A percentile compares a stretch with the other conserved stretches of the same genome.
These are phyloP conservation scores for Gossypium lobatum DNA, from an alignment of 441 rosid genomes.

Conservation along the genomic window DNA sequence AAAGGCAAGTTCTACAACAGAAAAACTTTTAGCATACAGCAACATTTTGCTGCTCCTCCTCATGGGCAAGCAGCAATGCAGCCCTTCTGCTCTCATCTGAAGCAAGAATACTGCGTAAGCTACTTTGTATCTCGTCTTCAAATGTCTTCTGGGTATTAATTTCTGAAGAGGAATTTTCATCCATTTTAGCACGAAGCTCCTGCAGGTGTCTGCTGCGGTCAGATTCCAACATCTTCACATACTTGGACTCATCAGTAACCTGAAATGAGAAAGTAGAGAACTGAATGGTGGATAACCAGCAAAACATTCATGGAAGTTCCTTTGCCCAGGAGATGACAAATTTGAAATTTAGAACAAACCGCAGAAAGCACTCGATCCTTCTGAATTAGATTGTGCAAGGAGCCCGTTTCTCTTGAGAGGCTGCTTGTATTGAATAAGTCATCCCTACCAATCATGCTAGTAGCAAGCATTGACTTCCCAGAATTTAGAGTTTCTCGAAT, in stretches of 20 bases:
- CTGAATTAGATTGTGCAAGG: constrained; percentile 78
- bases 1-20: constrained; percentile 1
- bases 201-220: constrained; percentile 74
- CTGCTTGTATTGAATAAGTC: constrained; percentile 57
- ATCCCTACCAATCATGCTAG: constrained; percentile 72
- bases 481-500: constrained; percentile 84
- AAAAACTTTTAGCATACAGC: constrained; percentile 41
- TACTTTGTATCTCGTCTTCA: constrained; percentile 74
- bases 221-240: constrained; percentile 54
- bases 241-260: constrained; percentile 82
- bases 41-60: constrained; percentile 89
- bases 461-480: constrained; percentile 85
- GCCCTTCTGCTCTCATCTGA: constrained; percentile 83
- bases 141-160: constrained; percentile 47
- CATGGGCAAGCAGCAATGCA: constrained; percentile 58
- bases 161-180: constrained; percentile 58
- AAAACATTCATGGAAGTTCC: constrained; percentile 9
- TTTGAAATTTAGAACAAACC: constrained; percentile 32
- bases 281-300: not conserved
- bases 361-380: constrained; percentile 89
- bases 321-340: not conserved
- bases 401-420: constrained; percentile 60
- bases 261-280: constrained; percentile 22
- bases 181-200: constrained; percentile 60
- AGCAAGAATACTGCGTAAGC: constrained; percentile 55